A percentile compares a stretch with the other conserved stretches of the same genome.
These are phyloP conservation scores for Tricholomella constricta DNA, from an alignment of 768 basidiomycete species.

Conservation along the genomic window DNA sequence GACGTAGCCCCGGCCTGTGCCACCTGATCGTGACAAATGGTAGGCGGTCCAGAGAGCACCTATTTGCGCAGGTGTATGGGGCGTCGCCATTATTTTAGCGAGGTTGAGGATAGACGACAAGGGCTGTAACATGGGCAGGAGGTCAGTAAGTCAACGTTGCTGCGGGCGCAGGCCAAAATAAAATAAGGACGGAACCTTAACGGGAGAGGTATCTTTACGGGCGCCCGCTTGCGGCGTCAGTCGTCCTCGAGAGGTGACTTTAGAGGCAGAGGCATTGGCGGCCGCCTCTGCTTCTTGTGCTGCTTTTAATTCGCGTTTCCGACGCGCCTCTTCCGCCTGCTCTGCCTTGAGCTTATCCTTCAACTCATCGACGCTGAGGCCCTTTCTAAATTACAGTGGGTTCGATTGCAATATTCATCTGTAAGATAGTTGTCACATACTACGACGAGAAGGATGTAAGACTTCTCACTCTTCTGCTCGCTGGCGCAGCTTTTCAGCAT, in stretches of 20 bases:
- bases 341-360: slow-evolving; percentile 35
- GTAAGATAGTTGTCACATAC: slow-evolving; percentile 22
- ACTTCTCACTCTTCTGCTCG: slow-evolving; percentile 48
- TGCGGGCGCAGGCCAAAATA: neutral
- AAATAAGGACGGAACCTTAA: slow-evolving; percentile 54
- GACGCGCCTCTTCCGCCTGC: slow-evolving; percentile 28
- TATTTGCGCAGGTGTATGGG: slow-evolving; percentile 75
- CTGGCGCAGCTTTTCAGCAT: slow-evolving; percentile 67
- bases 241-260: slow-evolving; percentile 8
- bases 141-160: slow-evolving; percentile 6
- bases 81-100: slow-evolving; percentile 59
- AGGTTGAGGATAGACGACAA: slow-evolving; percentile 82
- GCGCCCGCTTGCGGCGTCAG: slow-evolving; percentile 11
- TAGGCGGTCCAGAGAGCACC: slow-evolving; percentile 88
- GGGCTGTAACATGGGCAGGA: slow-evolving; percentile 50
- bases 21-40: slow-evolving; percentile 76
- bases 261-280: slow-evolving; percentile 9
- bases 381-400: slow-evolving; percentile 36
- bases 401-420: slow-evolving; percentile 8
- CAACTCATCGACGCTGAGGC: slow-evolving; percentile 41
- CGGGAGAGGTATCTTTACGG: slow-evolving; percentile 67
- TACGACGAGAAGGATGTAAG: slow-evolving; percentile 15
- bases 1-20: slow-evolving; percentile 82
- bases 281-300: slow-evolving; percentile 8
- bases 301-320: slow-evolving; percentile 17